These are phyloP conservation scores for Colletotrichum coccodes DNA, from an alignment of 2,329 filamentous ascomycete genomes.

Conservation along the genomic window DNA sequence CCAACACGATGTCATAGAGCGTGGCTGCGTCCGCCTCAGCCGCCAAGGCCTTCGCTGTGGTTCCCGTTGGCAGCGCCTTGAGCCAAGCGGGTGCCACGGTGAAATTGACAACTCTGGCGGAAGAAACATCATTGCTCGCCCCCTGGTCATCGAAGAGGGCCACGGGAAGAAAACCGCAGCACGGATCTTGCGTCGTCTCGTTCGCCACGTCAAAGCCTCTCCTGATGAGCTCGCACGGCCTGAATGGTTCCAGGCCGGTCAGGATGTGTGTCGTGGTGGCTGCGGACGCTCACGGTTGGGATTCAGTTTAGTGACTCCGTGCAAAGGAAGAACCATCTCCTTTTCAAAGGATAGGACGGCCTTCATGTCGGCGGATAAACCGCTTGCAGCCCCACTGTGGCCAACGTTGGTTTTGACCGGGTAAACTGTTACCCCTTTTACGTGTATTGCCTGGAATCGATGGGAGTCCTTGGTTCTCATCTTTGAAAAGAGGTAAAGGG, in stretches of 20 bases:
- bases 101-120: background rate
- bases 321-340: no score
- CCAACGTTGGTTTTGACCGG: conserved; percentile 35
- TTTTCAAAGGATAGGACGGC: no score
- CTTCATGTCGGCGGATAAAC: conserved; percentile 40
- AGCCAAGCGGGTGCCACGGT: background rate
- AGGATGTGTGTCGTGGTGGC: conserved; percentile 35
- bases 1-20: conserved; percentile 21
- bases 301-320: no score
- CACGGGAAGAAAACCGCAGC: conserved; percentile 32
- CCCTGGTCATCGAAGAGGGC: conserved; percentile 9
- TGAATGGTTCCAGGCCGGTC: conserved; percentile 38
- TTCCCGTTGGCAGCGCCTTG: background rate
- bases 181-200: conserved; percentile 33
- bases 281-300: no score
- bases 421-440: background rate
- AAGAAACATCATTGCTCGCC: background rate
- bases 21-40: conserved; percentile 6
- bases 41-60: background rate
- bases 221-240: conserved; percentile 34
- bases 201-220: conserved; percentile 32
- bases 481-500: no score
- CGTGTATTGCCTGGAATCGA: no score
- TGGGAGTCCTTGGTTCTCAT: no score
- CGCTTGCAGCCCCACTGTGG: conserved; percentile 41